phyloP scores from a whole-genome alignment of 805 yeast genomes.

The Pichia sporocuriosa region DNA sequence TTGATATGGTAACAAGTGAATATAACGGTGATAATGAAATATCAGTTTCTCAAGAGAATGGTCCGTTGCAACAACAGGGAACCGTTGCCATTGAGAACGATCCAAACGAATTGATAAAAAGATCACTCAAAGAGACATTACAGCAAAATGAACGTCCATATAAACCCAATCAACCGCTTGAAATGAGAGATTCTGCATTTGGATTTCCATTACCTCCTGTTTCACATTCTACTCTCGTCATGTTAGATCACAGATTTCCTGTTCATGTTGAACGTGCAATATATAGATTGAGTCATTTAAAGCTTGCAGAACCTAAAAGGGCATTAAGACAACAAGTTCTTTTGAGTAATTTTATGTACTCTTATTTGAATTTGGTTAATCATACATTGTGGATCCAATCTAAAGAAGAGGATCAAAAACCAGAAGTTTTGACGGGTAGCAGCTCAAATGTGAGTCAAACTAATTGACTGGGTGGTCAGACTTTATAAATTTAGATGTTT shows the following conservation, averaged over 20 bases:
- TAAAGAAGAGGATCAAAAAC: conserved; percentile 36
- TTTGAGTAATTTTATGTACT: conserved; percentile 94
- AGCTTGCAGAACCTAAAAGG: conserved; percentile 88
- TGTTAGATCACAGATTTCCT: conserved; percentile 84
- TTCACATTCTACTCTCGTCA: conserved; percentile 65
- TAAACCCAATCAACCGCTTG: conserved; percentile 51
- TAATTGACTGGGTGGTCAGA: no score
- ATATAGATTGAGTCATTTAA: conserved; percentile 85
- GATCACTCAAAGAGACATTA: conserved; percentile 21
- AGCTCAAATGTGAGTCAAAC: no score
- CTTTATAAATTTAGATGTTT: no score
- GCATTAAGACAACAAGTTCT: conserved; percentile 89
- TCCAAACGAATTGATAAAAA: conserved; percentile 9
- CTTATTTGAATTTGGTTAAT: conserved; percentile 89
- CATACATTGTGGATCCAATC: conserved; percentile 79
- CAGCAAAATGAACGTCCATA: conserved; percentile 25
- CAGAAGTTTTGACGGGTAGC: no score
- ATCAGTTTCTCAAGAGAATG: not conserved
- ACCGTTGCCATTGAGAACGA: not conserved
- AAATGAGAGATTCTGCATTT: conserved; percentile 72
- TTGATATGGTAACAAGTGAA: no score
- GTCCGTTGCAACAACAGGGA: not conserved
- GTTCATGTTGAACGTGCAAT: conserved; percentile 95
- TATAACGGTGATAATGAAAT: no score
- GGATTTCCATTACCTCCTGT: conserved; percentile 84